A percentile compares a stretch with the other conserved stretches of the same genome.
phyloP scores from a whole-genome alignment of 495 filamentous ascomycete genomes.

The Penicillium fimorum region DNA sequence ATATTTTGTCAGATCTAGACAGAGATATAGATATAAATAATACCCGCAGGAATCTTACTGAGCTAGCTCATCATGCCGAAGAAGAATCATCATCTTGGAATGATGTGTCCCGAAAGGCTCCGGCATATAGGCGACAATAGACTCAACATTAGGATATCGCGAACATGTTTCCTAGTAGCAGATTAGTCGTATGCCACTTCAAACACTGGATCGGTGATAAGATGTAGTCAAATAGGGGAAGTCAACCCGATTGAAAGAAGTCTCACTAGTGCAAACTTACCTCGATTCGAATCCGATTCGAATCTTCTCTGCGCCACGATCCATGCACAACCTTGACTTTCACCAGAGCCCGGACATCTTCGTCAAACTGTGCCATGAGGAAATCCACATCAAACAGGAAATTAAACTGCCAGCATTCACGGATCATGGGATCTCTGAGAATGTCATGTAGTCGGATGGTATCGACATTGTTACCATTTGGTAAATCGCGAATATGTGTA shows the following conservation, averaged over 20 bases:
- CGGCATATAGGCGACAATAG: slow-evolving; percentile 77
- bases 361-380: slow-evolving; percentile 65
- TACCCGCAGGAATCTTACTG: slow-evolving; percentile 47
- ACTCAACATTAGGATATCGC: slow-evolving; percentile 64
- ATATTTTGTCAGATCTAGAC: not conserved
- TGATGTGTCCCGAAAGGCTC: slow-evolving; percentile 88
- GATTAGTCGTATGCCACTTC: slow-evolving; percentile 9
- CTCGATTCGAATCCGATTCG: slow-evolving; percentile 57
- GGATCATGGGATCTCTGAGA: slow-evolving; percentile 76
- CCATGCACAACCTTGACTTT: slow-evolving; percentile 80
- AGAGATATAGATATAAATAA: not conserved
- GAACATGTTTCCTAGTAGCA: slow-evolving; percentile 53
- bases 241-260: not conserved
- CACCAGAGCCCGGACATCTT: slow-evolving; percentile 62
- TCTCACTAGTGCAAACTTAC: slow-evolving; percentile 40
- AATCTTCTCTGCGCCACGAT: slow-evolving; percentile 77
- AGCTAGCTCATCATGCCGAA: slow-evolving; percentile 72
- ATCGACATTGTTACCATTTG: slow-evolving; percentile 61
- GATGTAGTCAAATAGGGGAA: not conserved
- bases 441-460: slow-evolving; percentile 68
- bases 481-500: slow-evolving; percentile 66
- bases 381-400: slow-evolving; percentile 82
- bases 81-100: slow-evolving; percentile 80
- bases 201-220: not conserved
- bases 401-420: slow-evolving; percentile 89